Conservation (phyloP, 2,329 filamentous ascomycete species). For the Zasmidium angulare region DNA sequence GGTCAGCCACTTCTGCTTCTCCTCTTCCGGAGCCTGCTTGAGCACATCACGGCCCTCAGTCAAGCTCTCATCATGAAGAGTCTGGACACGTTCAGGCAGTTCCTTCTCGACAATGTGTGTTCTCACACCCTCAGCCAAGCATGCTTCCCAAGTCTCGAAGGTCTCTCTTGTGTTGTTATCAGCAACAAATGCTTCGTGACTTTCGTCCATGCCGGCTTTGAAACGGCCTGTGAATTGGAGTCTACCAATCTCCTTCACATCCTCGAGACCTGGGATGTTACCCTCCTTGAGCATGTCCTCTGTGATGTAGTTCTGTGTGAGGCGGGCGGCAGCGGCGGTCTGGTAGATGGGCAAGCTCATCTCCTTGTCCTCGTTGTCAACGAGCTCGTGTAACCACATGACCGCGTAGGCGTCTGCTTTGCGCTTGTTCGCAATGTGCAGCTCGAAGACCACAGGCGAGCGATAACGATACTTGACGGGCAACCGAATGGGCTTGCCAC, state of each 20-base stretch:
- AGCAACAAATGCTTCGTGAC: conserved; percentile 77
- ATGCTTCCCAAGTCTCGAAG: conserved; percentile 92
- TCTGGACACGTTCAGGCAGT: conserved; percentile 68
- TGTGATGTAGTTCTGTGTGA: conserved; percentile 91
- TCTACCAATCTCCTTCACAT: conserved; percentile 77
- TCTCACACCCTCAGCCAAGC: conserved; percentile 82
- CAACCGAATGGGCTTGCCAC: conserved; percentile 64
- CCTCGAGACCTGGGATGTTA: conserved; percentile 67
- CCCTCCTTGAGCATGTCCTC: conserved; percentile 66
- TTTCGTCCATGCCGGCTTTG: conserved; percentile 84
- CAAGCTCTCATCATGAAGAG: conserved; percentile 78
- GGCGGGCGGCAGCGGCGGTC: conserved; percentile 69
- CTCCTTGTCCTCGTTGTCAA: conserved; percentile 73
- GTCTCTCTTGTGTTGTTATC: conserved; percentile 91
- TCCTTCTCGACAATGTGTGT: conserved; percentile 68
- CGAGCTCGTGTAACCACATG: conserved; percentile 82
- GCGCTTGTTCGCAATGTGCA: conserved; percentile 69
- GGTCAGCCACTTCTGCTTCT: conserved; percentile 74
- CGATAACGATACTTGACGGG: conserved; percentile 90
- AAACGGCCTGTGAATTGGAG: conserved; percentile 79
- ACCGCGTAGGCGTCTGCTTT: conserved; percentile 72
- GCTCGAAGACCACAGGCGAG: conserved; percentile 85
- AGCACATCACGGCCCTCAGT: conserved; percentile 79
- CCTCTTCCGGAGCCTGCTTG: conserved; percentile 67
- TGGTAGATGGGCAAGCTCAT: conserved; percentile 91